These are phyloP conservation scores for Erigeron canadensis DNA, from an alignment of 129 eudicot species.

Conservation along the genomic window DNA sequence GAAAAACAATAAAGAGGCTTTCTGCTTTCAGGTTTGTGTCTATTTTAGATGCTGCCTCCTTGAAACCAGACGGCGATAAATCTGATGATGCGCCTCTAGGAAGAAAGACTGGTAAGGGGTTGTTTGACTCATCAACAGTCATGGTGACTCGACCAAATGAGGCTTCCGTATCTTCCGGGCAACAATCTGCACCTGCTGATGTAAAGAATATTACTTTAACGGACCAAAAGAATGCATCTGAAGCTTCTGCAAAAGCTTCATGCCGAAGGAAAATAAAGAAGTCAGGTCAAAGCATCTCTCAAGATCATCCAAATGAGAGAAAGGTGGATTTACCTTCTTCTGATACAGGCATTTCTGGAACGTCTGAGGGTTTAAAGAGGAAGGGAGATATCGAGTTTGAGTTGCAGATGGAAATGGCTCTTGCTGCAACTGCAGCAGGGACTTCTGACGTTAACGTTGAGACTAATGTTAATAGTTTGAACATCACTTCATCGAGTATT, in stretches of 20 bases:
- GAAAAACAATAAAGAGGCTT: slow-evolving; percentile 5
- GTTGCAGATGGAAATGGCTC: slow-evolving; percentile 89
- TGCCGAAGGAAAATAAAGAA: slow-evolving; percentile 27
- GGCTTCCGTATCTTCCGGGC: slow-evolving; percentile 39
- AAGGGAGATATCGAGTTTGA: slow-evolving; percentile 89
- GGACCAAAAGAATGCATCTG: slow-evolving; percentile 30
- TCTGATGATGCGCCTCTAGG: slow-evolving; percentile 36
- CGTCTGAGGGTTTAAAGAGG: slow-evolving; percentile 48
- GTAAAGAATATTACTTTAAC: slow-evolving; percentile 14
- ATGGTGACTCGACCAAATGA: slow-evolving; percentile 67
- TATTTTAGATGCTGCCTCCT: slow-evolving; percentile 69
- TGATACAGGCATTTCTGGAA: slow-evolving; percentile 18
- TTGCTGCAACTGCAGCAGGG: slow-evolving; percentile 63
- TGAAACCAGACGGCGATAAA: slow-evolving; percentile 70
- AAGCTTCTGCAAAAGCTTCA: slow-evolving; percentile 37
- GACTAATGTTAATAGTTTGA: slow-evolving; percentile 24
- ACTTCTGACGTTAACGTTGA: slow-evolving; percentile 25
- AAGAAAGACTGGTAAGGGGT: slow-evolving; percentile 40
- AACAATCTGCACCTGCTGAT: slow-evolving; percentile 27
- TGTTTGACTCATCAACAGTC: slow-evolving; percentile 72
- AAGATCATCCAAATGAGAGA: slow-evolving; percentile 34
- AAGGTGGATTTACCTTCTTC: slow-evolving; percentile 29
- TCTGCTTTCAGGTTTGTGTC: slow-evolving; percentile 69
- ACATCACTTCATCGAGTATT: slow-evolving; percentile 15
- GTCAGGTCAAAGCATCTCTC: slow-evolving; percentile 20